Conservation (phyloP, 305 asterid species). For the Rubia balearica region DNA sequence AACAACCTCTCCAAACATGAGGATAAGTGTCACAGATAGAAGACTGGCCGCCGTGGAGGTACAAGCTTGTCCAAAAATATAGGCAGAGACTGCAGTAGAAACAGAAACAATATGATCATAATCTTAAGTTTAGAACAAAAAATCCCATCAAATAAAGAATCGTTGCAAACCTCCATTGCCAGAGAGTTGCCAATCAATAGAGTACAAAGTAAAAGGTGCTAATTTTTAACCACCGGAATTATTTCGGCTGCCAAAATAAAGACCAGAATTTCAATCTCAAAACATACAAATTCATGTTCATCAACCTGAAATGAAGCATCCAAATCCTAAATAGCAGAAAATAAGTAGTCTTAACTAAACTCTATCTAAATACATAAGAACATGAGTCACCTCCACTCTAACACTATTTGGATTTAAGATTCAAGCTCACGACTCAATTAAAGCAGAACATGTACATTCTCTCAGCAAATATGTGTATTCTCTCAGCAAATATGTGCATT, state of each 20-base stretch:
- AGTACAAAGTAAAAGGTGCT: slow-evolving; percentile 94
- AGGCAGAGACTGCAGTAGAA: slow-evolving; percentile 70
- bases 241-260: slow-evolving; percentile 76
- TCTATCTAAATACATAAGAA: neutral
- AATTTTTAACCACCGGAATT: slow-evolving; percentile 96
- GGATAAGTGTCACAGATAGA: slow-evolving; percentile 88
- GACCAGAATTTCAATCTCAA: neutral
- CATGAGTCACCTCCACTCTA: neutral
- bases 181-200: slow-evolving; percentile 97
- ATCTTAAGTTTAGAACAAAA: neutral
- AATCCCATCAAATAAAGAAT: slow-evolving; percentile 16
- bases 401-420: neutral
- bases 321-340: neutral
- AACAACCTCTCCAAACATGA: slow-evolving; percentile 89
- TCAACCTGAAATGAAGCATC: slow-evolving; percentile 11
- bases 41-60: slow-evolving; percentile 98
- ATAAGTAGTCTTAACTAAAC: neutral
- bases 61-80: slow-evolving; percentile 94
- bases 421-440: neutral
- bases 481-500: neutral
- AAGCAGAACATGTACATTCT: neutral
- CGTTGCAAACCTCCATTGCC: slow-evolving; percentile 89
- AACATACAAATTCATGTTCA: slow-evolving; percentile 15
- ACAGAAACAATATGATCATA: slow-evolving; percentile 7
- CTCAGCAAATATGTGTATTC: neutral